Evolutionary conservation across 2,329 filamentous ascomycete genomes (phyloP).

Genomic region (Xylaria sp.): DNA sequence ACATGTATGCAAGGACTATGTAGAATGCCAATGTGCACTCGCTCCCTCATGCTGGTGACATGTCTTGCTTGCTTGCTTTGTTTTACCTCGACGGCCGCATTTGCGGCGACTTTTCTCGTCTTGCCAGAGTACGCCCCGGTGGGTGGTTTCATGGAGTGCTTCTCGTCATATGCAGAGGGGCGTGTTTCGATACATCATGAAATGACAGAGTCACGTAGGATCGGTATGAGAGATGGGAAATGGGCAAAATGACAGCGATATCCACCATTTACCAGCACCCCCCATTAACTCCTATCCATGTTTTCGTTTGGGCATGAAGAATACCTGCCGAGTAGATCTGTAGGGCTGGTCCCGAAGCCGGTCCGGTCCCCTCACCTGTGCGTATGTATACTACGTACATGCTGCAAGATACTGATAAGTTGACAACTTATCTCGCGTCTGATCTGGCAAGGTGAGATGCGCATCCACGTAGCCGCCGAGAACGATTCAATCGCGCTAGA

Average conservation of each 20-base stretch:
- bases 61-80: constrained; percentile 22
- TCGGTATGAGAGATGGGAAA: not conserved
- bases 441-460: constrained; percentile 24
- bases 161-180: constrained; percentile 7
- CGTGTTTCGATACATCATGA: not conserved
- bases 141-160: constrained; percentile 24
- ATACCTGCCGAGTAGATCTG: not conserved
- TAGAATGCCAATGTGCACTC: not conserved
- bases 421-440: constrained; percentile 8
- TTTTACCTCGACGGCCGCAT: constrained; percentile 15
- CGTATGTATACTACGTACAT: not conserved
- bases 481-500: constrained; percentile 11
- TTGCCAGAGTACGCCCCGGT: constrained; percentile 2
- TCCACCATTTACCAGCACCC: not conserved
- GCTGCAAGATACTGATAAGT: constrained; percentile 15
- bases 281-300: not conserved
- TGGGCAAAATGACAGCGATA: constrained; percentile 6
- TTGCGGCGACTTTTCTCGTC: not conserved
- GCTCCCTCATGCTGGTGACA: constrained; percentile 8
- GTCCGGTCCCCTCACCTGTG: not conserved
- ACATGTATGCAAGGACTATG: not conserved
- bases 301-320: constrained; percentile 21
- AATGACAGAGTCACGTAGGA: constrained; percentile 10
- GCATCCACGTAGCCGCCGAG: constrained; percentile 28
- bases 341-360: constrained; percentile 26